phyloP scores from a whole-genome alignment of 2,329 filamentous ascomycete species.

The Fonsecaea nubica region DNA sequence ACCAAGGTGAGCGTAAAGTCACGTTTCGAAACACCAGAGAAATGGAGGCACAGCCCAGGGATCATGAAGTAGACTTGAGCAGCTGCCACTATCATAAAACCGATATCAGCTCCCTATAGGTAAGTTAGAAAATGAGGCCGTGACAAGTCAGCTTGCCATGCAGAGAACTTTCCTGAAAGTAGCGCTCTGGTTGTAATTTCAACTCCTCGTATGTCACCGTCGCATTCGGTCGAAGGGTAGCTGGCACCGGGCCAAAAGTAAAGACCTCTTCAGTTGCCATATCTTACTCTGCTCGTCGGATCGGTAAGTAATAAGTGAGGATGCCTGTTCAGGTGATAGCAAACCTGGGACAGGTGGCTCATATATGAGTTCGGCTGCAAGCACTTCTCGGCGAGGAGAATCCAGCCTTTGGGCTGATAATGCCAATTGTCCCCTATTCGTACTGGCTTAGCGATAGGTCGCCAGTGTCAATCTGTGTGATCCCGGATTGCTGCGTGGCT shows the following conservation, averaged over 20 bases:
- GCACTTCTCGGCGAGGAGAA: neutral
- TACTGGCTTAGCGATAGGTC: neutral
- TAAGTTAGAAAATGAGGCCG: neutral
- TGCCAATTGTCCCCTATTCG: neutral
- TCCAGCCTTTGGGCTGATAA: neutral
- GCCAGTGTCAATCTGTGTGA: neutral
- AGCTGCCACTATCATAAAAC: conserved; percentile 16
- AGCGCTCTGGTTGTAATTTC: conserved; percentile 15
- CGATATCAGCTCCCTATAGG: conserved; percentile 11
- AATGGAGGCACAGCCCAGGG: conserved; percentile 15
- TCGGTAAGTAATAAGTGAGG: neutral
- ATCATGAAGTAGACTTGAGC: conserved; percentile 20
- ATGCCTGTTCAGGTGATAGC: neutral
- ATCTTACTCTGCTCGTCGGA: neutral
- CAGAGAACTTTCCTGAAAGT: conserved; percentile 17
- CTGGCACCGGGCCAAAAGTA: conserved; percentile 19
- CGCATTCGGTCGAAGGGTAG: conserved; percentile 11
- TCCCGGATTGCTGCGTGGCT: neutral
- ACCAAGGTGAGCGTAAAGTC: conserved; percentile 16
- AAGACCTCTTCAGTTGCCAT: conserved; percentile 17
- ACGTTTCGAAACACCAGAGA: conserved; percentile 14
- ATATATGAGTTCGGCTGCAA: neutral
- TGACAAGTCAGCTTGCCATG: neutral
- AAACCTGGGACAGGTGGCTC: neutral
- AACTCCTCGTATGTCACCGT: conserved; percentile 17